Evolutionary conservation across 352 stramenopile genomes (phyloP).

Genomic region (Achlya hypogyna): DNA sequence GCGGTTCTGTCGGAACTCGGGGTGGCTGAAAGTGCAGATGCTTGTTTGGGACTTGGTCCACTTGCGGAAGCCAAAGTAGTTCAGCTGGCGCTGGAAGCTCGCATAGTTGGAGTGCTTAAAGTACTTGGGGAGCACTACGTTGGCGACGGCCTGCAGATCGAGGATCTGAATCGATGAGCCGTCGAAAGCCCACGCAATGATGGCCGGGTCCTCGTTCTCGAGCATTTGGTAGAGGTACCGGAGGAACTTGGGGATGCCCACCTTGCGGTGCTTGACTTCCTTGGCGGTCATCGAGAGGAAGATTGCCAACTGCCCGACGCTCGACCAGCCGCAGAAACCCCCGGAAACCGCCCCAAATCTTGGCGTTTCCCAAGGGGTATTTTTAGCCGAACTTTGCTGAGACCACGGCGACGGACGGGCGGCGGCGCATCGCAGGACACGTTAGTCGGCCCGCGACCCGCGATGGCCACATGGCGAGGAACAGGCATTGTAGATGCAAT

Average conservation of each 20-base stretch:
- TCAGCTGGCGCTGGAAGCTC: conserved; percentile 88
- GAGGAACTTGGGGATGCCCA: conserved; percentile 69
- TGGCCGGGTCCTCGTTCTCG: conserved; percentile 48
- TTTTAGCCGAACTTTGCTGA: too few relatives aligned
- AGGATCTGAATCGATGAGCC: conserved; percentile 63
- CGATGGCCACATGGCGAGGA: too few relatives aligned
- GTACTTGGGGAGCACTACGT: conserved; percentile 78
- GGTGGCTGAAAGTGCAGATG: conserved; percentile 72
- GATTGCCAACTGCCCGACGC: not conserved
- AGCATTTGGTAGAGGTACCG: conserved; percentile 72
- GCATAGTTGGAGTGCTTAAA: conserved; percentile 91
- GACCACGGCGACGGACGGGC: too few relatives aligned
- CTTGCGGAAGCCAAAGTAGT: conserved; percentile 89
- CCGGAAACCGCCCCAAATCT: not conserved
- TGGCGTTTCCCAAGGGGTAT: not conserved
- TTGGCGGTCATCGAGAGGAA: not conserved
- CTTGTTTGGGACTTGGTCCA: conserved; percentile 67
- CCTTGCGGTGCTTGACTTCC: conserved; percentile 17
- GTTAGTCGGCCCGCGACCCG: too few relatives aligned
- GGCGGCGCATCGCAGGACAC: too few relatives aligned
- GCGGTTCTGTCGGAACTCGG: conserved; percentile 28
- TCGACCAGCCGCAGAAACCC: not conserved
- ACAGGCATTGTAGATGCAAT: too few relatives aligned
- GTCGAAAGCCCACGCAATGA: conserved; percentile 64
- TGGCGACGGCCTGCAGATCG: conserved; percentile 41